phyloP scores from a whole-genome alignment of 495 filamentous ascomycete genomes.

The Copromyces sp. region DNA sequence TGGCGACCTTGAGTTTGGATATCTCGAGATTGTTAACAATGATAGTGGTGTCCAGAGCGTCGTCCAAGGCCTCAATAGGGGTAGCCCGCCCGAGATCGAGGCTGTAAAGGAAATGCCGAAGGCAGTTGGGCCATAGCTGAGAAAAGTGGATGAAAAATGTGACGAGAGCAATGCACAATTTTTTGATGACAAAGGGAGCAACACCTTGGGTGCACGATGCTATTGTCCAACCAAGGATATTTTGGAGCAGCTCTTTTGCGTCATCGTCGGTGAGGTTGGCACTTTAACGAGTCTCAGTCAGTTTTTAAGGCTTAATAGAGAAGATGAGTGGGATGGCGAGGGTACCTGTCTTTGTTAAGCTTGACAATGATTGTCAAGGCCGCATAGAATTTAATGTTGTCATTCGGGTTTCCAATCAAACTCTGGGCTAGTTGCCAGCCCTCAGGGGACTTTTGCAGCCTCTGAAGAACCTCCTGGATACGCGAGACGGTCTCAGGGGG shows the following conservation, averaged over 20 bases:
- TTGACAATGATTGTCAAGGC: constrained; percentile 90
- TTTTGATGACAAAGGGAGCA: constrained; percentile 59
- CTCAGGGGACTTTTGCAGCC: constrained; percentile 61
- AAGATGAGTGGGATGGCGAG: not conserved
- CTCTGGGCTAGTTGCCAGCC: constrained; percentile 80
- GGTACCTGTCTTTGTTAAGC: constrained; percentile 71
- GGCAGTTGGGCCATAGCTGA: constrained; percentile 53
- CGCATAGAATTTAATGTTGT: constrained; percentile 82
- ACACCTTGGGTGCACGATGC: constrained; percentile 47
- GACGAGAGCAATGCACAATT: constrained; percentile 73
- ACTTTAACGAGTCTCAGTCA: constrained; percentile 24
- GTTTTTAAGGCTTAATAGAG: not conserved
- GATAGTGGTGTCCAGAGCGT: constrained; percentile 38
- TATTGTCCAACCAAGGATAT: constrained; percentile 59
- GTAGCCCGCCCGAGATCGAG: constrained; percentile 42
- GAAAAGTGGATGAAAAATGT: constrained; percentile 69
- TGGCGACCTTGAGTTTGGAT: constrained; percentile 44
- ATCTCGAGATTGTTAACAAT: constrained; percentile 45
- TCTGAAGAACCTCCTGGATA: constrained; percentile 68
- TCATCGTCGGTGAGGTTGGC: constrained; percentile 51
- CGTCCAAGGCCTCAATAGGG: constrained; percentile 37
- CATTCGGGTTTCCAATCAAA: constrained; percentile 52
- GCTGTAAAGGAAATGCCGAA: constrained; percentile 59
- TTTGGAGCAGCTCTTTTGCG: constrained; percentile 53
- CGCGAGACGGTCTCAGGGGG: constrained; percentile 47